A percentile compares a stretch with the other conserved stretches of the same genome.
These are phyloP conservation scores for Leccinum incarnatum DNA, from an alignment of 768 basidiomycete genomes.

Conservation along the genomic window DNA sequence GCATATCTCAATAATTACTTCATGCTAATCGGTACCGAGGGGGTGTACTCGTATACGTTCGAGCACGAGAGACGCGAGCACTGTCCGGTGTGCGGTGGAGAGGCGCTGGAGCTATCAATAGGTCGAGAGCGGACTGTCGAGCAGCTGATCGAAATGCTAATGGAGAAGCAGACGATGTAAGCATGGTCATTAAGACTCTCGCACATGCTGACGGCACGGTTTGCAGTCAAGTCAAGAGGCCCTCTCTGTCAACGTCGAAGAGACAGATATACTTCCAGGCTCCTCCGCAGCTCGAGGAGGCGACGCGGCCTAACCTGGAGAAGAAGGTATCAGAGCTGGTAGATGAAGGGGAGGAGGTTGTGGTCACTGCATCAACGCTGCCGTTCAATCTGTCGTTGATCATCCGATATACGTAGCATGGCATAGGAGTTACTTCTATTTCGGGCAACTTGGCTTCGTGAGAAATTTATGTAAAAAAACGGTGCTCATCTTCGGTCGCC, in stretches of 20 bases:
- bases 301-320: constrained; percentile 87
- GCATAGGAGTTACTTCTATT: background rate
- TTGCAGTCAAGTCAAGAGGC: constrained; percentile 91
- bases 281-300: constrained; percentile 85
- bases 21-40: constrained; percentile 96
- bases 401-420: constrained; percentile 48
- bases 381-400: constrained; percentile 82
- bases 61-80: constrained; percentile 90
- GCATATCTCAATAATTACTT: constrained; percentile 97
- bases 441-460: no score
- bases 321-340: constrained; percentile 86
- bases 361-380: constrained; percentile 83
- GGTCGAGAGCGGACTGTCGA: constrained; percentile 78
- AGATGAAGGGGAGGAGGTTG: constrained; percentile 69
- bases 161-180: constrained; percentile 88
- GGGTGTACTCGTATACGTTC: constrained; percentile 96
- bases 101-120: constrained; percentile 72
- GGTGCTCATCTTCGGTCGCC: no score
- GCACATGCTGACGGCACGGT: background rate
- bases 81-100: constrained; percentile 97
- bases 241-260: constrained; percentile 77
- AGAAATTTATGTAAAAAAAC: no score
- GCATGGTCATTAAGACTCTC: constrained; percentile 24
- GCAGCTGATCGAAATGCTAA: constrained; percentile 80
- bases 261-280: constrained; percentile 90